Percentiles rank a stretch among this genome's conserved stretches.
These are phyloP conservation scores for Clausena lansium DNA, from an alignment of 345 rosid genomes.

Conservation along the genomic window DNA sequence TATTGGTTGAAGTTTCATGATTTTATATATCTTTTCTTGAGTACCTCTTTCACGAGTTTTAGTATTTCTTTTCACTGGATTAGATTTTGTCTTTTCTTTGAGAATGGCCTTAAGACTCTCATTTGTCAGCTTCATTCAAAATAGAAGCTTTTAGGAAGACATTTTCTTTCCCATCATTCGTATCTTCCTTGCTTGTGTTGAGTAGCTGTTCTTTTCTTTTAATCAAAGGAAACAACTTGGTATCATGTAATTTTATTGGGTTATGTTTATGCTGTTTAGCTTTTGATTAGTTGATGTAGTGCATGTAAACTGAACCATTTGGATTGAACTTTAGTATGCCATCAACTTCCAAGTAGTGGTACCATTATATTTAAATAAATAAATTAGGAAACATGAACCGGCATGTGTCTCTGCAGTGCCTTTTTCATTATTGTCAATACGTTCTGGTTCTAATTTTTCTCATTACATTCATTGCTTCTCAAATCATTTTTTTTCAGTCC, in stretches of 20 bases:
- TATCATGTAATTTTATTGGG: neutral
- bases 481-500: neutral
- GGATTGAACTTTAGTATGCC: neutral
- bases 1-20: neutral
- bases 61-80: neutral
- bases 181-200: neutral
- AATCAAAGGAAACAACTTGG: too few relatives aligned
- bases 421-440: neutral
- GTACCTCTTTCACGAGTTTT: neutral
- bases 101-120: neutral
- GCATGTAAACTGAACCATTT: neutral
- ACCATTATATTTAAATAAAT: too few relatives aligned
- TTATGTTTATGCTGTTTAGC: neutral
- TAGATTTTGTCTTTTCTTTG: neutral
- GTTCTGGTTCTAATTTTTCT: neutral
- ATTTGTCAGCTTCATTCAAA: neutral
- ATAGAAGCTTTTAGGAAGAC: neutral
- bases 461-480: neutral
- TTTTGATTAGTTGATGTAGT: neutral
- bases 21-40: neutral
- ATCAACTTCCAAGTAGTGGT: neutral
- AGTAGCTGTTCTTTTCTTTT: too few relatives aligned
- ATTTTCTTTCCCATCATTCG: neutral
- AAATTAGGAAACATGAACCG: too few relatives aligned
- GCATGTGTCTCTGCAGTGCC: accelerated